Percentiles rank a stretch among this genome's conserved stretches.
phyloP scores from a whole-genome alignment of 2,329 filamentous ascomycete genomes.

The Beauveria sp. region DNA sequence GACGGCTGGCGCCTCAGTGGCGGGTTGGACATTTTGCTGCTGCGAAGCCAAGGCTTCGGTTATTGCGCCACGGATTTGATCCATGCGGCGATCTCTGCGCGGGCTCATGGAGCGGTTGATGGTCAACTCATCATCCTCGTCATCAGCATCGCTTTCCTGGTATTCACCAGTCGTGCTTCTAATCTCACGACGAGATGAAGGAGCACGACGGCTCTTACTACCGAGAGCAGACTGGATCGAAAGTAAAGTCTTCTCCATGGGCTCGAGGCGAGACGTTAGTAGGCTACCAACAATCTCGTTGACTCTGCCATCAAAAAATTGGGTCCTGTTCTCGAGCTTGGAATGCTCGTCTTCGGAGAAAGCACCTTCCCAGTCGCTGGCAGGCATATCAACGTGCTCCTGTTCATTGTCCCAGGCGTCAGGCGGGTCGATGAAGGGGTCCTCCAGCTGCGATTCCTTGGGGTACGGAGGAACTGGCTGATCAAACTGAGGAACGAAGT shows the following conservation, averaged over 20 bases:
- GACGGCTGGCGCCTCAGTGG: constrained; percentile 20
- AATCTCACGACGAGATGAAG: constrained; percentile 49
- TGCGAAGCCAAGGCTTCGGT: constrained; percentile 64
- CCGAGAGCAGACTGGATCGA: constrained; percentile 65
- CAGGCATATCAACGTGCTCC: constrained; percentile 47
- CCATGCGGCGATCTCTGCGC: constrained; percentile 66
- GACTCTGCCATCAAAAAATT: constrained; percentile 87
- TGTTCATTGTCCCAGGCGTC: constrained; percentile 31
- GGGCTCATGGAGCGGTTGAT: constrained; percentile 68
- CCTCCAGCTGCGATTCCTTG: constrained; percentile 41
- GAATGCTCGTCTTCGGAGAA: constrained; percentile 76
- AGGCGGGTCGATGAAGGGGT: constrained; percentile 52
- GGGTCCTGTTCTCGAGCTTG: constrained; percentile 72
- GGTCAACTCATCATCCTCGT: constrained; percentile 72
- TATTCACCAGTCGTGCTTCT: constrained; percentile 63
- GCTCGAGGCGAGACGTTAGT: constrained; percentile 67
- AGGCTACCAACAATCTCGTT: constrained; percentile 76
- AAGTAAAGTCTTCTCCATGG: constrained; percentile 71
- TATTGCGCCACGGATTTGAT: constrained; percentile 69
- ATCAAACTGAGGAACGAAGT: constrained; percentile 5
- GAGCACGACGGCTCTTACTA: constrained; percentile 45
- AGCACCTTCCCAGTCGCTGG: constrained; percentile 88
- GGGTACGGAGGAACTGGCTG: constrained; percentile 4
- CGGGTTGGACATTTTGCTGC: constrained; percentile 31
- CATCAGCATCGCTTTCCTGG: constrained; percentile 84